Evolutionary conservation across 805 yeast genomes (phyloP).

Genomic region (Metschnikowia cubensis): DNA sequence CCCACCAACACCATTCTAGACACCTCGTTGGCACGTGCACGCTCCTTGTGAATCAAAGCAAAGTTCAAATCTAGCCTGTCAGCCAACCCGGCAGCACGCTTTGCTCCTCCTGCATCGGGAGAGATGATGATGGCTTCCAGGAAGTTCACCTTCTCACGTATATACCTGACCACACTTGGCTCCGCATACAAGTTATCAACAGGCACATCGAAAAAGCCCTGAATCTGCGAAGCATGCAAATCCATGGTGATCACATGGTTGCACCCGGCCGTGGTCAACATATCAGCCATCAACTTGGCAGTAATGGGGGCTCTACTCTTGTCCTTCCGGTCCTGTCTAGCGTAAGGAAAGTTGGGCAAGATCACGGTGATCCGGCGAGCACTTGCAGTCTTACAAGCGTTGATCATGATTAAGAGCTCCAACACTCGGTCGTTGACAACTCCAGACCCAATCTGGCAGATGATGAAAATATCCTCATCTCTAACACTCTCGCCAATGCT

Average conservation of each 20-base stretch:
- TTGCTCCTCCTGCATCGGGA: slow-evolving; percentile 90
- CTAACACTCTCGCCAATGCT: slow-evolving; percentile 78
- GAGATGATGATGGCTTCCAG: slow-evolving; percentile 71
- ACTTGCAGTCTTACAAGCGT: slow-evolving; percentile 78
- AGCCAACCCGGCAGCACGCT: slow-evolving; percentile 82
- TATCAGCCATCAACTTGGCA: slow-evolving; percentile 78
- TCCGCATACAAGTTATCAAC: slow-evolving; percentile 84
- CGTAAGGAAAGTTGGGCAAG: slow-evolving; percentile 79
- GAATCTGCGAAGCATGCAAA: slow-evolving; percentile 84
- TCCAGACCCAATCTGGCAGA: slow-evolving; percentile 77
- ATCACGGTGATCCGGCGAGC: slow-evolving; percentile 82
- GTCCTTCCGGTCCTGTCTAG: slow-evolving; percentile 86
- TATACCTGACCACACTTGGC: slow-evolving; percentile 74
- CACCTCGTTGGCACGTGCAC: slow-evolving; percentile 80
- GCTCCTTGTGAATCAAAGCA: slow-evolving; percentile 81
- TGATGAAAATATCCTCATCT: slow-evolving; percentile 78
- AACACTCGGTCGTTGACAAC: slow-evolving; percentile 68
- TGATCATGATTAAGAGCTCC: slow-evolving; percentile 73
- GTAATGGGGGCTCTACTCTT: slow-evolving; percentile 83
- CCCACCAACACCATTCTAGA: slow-evolving; percentile 83
- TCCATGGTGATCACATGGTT: slow-evolving; percentile 87
- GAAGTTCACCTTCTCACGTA: slow-evolving; percentile 55
- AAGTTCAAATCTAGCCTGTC: slow-evolving; percentile 75
- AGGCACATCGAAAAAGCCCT: slow-evolving; percentile 79
- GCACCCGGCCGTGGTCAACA: slow-evolving; percentile 81